A percentile compares a stretch with the other conserved stretches of the same genome.
These are phyloP conservation scores for Aspergillus costaricaensis DNA, from an alignment of 2,329 filamentous ascomycete genomes.

Conservation along the genomic window DNA sequence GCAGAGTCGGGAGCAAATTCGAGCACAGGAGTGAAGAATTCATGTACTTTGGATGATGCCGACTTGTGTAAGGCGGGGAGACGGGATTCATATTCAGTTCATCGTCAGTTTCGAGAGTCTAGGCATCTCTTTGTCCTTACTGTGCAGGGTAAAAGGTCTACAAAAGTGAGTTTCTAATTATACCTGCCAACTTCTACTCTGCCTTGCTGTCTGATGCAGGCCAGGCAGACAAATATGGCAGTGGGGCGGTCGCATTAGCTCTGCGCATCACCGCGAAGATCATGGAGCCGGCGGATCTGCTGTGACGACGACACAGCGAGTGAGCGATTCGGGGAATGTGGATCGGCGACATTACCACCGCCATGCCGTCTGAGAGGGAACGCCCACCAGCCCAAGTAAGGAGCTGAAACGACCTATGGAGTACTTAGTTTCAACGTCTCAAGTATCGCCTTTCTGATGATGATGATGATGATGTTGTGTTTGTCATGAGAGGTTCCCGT, in stretches of 20 bases:
- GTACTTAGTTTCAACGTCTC: neutral
- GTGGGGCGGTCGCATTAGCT: constrained; percentile 5
- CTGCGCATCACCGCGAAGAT: neutral
- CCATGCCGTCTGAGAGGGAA: constrained; percentile 3
- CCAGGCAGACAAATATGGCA: constrained; percentile 1
- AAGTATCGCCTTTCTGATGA: neutral
- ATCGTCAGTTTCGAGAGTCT: neutral
- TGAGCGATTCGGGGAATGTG: neutral
- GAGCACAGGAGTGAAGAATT: neutral
- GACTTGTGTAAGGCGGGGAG: neutral
- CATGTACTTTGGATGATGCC: neutral
- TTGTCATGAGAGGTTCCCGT: neutral
- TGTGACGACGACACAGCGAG: neutral
- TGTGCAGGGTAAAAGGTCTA: neutral
- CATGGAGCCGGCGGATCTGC: neutral
- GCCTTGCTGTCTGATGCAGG: neutral
- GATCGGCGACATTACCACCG: constrained; percentile 2
- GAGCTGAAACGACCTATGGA: constrained; percentile 3
- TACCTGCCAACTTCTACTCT: no score
- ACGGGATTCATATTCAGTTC: neutral
- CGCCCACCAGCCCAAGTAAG: constrained; percentile 6
- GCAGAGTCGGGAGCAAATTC: neutral
- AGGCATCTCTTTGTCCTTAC: neutral
- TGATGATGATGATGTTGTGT: no score
- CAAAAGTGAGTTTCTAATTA: no score